Percentiles rank a stretch among this genome's conserved stretches.
These are phyloP conservation scores for Podospora bellae-mahoneyi DNA, from an alignment of 495 filamentous ascomycete species.

Conservation along the genomic window DNA sequence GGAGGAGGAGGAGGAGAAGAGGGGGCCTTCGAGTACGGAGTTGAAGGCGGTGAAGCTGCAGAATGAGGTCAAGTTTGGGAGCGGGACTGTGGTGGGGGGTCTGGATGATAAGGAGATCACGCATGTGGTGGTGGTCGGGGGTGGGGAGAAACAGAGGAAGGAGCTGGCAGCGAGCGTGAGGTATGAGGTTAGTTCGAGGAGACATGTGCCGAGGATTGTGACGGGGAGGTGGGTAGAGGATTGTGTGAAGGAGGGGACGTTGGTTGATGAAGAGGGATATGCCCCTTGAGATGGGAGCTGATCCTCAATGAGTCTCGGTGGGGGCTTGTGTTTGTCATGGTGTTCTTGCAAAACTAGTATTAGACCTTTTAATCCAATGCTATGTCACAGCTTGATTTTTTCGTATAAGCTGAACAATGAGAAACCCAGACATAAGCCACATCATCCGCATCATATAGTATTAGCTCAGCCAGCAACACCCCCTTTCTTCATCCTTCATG, in stretches of 20 bases:
- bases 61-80: slow-evolving; percentile 61
- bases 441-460: no score
- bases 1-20: neutral
- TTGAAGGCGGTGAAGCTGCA: slow-evolving; percentile 29
- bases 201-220: slow-evolving; percentile 67
- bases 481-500: no score
- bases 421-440: no score
- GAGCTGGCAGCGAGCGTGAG: slow-evolving; percentile 44
- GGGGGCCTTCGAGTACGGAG: slow-evolving; percentile 1
- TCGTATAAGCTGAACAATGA: no score
- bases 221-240: slow-evolving; percentile 69
- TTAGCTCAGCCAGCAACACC: no score
- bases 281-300: slow-evolving; percentile 19
- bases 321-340: no score
- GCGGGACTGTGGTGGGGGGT: slow-evolving; percentile 50
- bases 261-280: slow-evolving; percentile 76
- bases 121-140: slow-evolving; percentile 58
- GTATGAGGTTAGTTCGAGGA: slow-evolving; percentile 39
- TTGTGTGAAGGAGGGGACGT: slow-evolving; percentile 73
- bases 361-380: no score
- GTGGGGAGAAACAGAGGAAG: slow-evolving; percentile 26
- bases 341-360: no score
- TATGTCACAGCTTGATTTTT: no score
- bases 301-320: no score
- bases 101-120: slow-evolving; percentile 54